Conservation (phyloP, 495 filamentous ascomycete genomes). For the Podospora australis region DNA sequence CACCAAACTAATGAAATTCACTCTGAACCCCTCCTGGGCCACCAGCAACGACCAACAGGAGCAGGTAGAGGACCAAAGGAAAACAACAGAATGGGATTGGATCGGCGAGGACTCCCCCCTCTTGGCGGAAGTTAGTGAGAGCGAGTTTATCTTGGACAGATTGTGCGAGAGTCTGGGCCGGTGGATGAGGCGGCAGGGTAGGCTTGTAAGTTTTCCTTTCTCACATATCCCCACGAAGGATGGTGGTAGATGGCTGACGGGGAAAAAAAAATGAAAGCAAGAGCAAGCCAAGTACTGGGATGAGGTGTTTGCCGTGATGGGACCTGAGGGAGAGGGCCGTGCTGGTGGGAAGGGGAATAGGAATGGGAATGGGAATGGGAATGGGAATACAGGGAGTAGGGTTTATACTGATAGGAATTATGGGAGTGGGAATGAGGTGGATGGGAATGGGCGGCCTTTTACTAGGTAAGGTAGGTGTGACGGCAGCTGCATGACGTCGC, state of each 20-base stretch:
- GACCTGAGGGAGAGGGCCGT: too few relatives aligned
- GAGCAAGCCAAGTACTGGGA: slow-evolving; percentile 3
- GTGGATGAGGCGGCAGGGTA: slow-evolving; percentile 29
- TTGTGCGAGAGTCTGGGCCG: slow-evolving; percentile 46
- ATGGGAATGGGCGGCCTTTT: too few relatives aligned
- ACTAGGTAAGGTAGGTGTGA: too few relatives aligned
- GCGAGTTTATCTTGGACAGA: slow-evolving; percentile 58
- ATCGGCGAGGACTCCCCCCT: slow-evolving; percentile 59
- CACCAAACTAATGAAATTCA: slow-evolving; percentile 40
- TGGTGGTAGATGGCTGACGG: neutral
- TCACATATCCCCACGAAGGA: neutral
- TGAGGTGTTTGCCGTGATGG: slow-evolving; percentile 4
- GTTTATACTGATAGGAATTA: too few relatives aligned
- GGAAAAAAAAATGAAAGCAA: neutral
- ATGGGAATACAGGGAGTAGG: too few relatives aligned
- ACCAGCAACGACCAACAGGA: slow-evolving; percentile 13
- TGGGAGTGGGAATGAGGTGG: too few relatives aligned
- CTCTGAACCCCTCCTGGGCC: neutral
- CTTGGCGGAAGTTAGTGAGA: slow-evolving; percentile 49
- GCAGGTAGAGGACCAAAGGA: slow-evolving; percentile 23
- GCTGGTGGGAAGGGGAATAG: neutral
- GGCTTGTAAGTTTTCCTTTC: neutral
- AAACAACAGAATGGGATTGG: slow-evolving; percentile 60
- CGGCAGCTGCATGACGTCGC: too few relatives aligned
- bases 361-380: too few relatives aligned